Percentiles rank a stretch among this genome's conserved stretches.
Conservation (phyloP, 163 green algal genomes). For the Scenedesmus sp. region DNA sequence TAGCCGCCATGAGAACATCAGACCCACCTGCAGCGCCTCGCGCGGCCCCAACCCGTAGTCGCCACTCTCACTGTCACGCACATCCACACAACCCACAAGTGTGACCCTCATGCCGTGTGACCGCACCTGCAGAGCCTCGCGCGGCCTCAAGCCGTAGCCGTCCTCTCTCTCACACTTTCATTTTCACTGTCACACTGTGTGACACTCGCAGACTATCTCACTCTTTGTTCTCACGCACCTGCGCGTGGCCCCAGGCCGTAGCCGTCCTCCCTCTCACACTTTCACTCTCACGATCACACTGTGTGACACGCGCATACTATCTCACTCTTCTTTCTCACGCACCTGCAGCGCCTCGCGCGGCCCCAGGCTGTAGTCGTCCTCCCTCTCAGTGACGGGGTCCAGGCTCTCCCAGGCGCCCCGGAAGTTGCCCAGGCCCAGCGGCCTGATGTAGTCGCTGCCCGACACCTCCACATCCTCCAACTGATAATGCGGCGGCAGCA, state of each 20-base stretch:
- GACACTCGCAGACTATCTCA: neutral
- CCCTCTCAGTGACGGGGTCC: conserved; percentile 80
- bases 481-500: neutral
- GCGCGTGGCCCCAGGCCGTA: conserved; percentile 20
- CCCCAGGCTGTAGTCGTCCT: conserved; percentile 96
- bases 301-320: neutral
- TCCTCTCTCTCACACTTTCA: neutral
- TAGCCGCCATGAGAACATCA: no score
- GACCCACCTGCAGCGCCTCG: no score
- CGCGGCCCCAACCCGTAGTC: no score
- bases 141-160: neutral
- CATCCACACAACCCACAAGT: no score
- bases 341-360: conserved; percentile 83
- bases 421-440: conserved; percentile 62
- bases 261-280: no score
- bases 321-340: neutral
- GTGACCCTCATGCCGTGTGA: no score
- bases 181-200: neutral
- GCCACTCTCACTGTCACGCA: no score
- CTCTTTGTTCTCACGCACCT: conserved; percentile 54
- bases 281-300: neutral
- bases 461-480: conserved; percentile 95
- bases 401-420: conserved; percentile 90
- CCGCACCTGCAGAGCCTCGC: neutral
- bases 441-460: conserved; percentile 90